Conservation (phyloP, 225 moss, liverwort and hornwort species). For the Bryum argenteum region DNA sequence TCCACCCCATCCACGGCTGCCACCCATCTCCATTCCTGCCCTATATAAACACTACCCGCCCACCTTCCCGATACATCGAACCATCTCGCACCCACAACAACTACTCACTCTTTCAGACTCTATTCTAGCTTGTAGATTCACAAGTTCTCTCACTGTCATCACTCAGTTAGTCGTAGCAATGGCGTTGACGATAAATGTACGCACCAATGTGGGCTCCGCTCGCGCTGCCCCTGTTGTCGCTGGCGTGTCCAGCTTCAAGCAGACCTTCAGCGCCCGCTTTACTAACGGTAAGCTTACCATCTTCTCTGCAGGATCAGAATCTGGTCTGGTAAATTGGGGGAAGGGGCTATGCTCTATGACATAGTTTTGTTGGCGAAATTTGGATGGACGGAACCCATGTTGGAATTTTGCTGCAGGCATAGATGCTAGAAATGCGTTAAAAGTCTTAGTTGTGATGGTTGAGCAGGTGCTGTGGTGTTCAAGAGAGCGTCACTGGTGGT, state of each 20-base stretch:
- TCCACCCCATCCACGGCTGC: background rate
- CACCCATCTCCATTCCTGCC: background rate
- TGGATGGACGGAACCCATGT: too few relatives aligned
- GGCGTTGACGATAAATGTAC: conserved; percentile 30
- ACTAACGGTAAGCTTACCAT: conserved; percentile 16
- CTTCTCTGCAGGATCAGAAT: too few relatives aligned
- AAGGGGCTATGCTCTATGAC: too few relatives aligned
- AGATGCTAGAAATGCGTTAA: too few relatives aligned
- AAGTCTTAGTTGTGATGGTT: background rate
- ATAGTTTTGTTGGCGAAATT: too few relatives aligned
- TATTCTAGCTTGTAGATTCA: background rate
- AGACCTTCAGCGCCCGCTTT: conserved; percentile 28
- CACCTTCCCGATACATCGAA: background rate
- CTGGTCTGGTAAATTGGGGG: too few relatives aligned
- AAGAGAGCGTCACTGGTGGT: conserved; percentile 28
- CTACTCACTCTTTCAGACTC: too few relatives aligned
- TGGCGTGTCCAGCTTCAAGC: conserved; percentile 23
- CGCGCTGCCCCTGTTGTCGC: conserved; percentile 10
- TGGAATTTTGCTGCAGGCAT: too few relatives aligned
- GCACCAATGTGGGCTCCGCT: conserved; percentile 10
- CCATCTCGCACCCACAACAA: background rate
- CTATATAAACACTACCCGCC: conserved; percentile 2
- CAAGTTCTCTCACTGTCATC: background rate
- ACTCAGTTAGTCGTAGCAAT: background rate
- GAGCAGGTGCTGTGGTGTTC: conserved; percentile 27